Percentiles rank a stretch among this genome's conserved stretches.
Conservation (phyloP, 352 stramenopile species). For the Elongisporangium prolatum region DNA sequence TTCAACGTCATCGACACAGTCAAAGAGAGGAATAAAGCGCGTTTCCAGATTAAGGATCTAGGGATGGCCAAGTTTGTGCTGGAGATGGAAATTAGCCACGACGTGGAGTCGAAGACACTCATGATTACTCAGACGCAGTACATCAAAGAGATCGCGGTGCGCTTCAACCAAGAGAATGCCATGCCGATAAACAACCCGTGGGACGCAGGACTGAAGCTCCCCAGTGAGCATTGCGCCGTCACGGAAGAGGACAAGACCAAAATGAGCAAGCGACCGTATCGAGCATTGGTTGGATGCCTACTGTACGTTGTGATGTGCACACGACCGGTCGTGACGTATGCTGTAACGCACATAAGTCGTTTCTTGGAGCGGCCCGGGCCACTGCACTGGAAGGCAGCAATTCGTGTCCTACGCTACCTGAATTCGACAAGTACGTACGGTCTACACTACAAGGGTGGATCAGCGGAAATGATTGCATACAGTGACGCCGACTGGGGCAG, state of each 20-base stretch:
- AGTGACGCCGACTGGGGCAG: constrained; percentile 14
- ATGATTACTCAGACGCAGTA: constrained; percentile 20
- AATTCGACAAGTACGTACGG: constrained; percentile 6
- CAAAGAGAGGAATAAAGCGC: constrained; percentile 2
- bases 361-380: constrained; percentile 12
- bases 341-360: constrained; percentile 14
- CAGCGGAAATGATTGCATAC: no score
- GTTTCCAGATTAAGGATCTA: constrained; percentile 18
- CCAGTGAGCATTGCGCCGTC: no score
- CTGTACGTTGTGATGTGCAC: constrained; percentile 18
- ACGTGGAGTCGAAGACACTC: not conserved
- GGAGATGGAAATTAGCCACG: constrained; percentile 17
- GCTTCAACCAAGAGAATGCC: constrained; percentile 11
- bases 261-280: constrained; percentile 6
- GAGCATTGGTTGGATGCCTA: constrained; percentile 13
- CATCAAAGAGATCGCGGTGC: constrained; percentile 10
- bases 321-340: constrained; percentile 18
- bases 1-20: constrained; percentile 6
- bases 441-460: no score
- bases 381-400: constrained; percentile 17
- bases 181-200: constrained; percentile 8
- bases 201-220: not conserved
- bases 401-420: constrained; percentile 20
- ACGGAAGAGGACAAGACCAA: no score
- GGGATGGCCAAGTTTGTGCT: constrained; percentile 10